phyloP scores from a whole-genome alignment of 2,329 filamentous ascomycete genomes.

The Paraconiothyrium brasiliense region DNA sequence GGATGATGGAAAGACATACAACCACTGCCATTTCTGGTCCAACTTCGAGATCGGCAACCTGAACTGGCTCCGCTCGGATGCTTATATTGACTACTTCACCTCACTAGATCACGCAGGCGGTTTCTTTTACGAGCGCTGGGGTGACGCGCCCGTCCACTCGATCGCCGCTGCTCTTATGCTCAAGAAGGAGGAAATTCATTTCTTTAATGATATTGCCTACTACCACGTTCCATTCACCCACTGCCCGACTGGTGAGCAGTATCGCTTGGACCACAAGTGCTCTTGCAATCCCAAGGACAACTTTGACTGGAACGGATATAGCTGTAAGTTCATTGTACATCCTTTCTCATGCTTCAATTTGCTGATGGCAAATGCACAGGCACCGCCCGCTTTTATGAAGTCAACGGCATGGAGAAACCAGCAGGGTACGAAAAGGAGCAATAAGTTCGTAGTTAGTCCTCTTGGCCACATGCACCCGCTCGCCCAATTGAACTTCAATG shows the following conservation, averaged over 20 bases:
- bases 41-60: constrained; percentile 98
- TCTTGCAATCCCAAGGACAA: constrained; percentile 96
- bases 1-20: constrained; percentile 90
- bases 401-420: constrained; percentile 83
- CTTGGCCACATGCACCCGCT: constrained; percentile 18
- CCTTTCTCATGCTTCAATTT: not conserved
- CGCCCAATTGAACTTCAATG: constrained; percentile 6
- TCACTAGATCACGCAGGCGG: constrained; percentile 88
- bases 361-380: constrained; percentile 64
- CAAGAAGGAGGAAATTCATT: constrained; percentile 93
- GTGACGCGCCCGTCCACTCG: constrained; percentile 97
- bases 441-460: constrained; percentile 28
- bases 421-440: constrained; percentile 81
- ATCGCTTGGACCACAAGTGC: constrained; percentile 84
- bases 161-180: constrained; percentile 89
- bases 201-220: constrained; percentile 99
- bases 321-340: constrained; percentile 70
- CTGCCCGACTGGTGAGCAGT: constrained; percentile 90
- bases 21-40: constrained; percentile 99
- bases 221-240: constrained; percentile 98
- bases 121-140: constrained; percentile 99
- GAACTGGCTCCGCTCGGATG: constrained; percentile 88
- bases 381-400: constrained; percentile 85
- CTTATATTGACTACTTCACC: constrained; percentile 91
- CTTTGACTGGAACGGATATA: constrained; percentile 99